phyloP scores from a whole-genome alignment of 306 rosid genomes.

The Parietaria judaica region DNA sequence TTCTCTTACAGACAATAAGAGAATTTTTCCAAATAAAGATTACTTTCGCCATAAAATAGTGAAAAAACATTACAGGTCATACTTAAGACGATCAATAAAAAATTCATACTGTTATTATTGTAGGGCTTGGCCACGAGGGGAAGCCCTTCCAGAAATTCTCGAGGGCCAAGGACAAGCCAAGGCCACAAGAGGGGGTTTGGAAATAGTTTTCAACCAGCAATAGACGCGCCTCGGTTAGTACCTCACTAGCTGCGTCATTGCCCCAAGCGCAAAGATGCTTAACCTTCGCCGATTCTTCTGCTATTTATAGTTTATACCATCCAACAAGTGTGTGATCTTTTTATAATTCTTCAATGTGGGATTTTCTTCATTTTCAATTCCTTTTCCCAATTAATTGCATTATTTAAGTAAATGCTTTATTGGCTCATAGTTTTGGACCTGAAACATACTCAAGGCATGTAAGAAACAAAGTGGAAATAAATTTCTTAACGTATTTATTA shows the following conservation, averaged over 20 bases:
- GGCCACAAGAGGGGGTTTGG: constrained; percentile 10
- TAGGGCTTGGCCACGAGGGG: background rate
- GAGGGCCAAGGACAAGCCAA: constrained; percentile 1
- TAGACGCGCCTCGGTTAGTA: constrained; percentile 12
- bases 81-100: too few relatives aligned
- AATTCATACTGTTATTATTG: background rate
- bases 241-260: constrained; percentile 15
- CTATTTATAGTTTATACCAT: background rate
- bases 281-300: too few relatives aligned
- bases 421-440: too few relatives aligned
- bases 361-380: background rate
- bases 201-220: constrained; percentile 14
- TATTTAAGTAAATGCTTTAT: too few relatives aligned
- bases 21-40: too few relatives aligned
- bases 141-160: constrained; percentile 14
- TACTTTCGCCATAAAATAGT: too few relatives aligned
- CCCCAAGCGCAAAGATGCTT: constrained; percentile 13
- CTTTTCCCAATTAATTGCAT: too few relatives aligned
- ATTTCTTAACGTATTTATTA: too few relatives aligned
- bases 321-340: background rate
- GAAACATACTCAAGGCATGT: too few relatives aligned
- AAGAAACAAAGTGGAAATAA: too few relatives aligned
- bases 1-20: too few relatives aligned
- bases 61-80: too few relatives aligned
- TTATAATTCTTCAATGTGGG: background rate